Evolutionary conservation across 805 yeast genomes (phyloP), one percentile per base, ranked within the genome.

Genomic region (Candida sonorensis): DNA sequence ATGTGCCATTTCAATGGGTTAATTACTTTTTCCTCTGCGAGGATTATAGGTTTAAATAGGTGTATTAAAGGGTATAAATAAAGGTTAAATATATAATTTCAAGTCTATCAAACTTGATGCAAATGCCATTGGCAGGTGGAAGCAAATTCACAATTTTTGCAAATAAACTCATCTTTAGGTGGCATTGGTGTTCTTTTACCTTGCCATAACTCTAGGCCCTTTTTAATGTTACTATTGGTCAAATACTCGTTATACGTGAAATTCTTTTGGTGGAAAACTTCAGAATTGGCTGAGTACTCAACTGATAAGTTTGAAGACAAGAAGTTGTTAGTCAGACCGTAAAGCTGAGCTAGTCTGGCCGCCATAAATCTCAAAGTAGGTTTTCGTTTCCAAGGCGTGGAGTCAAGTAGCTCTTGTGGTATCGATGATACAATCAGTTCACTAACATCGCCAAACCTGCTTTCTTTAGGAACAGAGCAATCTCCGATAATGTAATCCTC

Each of bases 311-410:
- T 41, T n/a, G 57, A 49, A 0, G 71, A 58, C 12, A 66, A 38
- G 15, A 67, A 49, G 8, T 57, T 50, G 29, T 57, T 50, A 15
- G 71, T 38, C 3, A 64, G 31, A 4, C 46, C 31, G 37, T 60
- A 63, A 12, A 72, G 44, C 41, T 76, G 80, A 2, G 77, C 61
- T 8, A 69, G 46, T 34, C 85, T 58, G 1, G 71, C 68, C 0
- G 81, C 71, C 36, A 81, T 62, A 40, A 71, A 71, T 31, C 75
- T 52, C 14, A 75, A 50, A 0, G 87, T 78, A 13, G 76, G 62
- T 1, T 82, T 75, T 2, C 33, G 57, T 29, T 53, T 46, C 87
- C 87, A 80, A 2, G 46, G 34, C 25, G 17, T 48, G 16, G 12
- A n/a, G 12, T 17, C 11, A 15, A 35, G 35, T 23, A 44, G 35